Evolutionary conservation across 306 rosid genomes (phyloP).

Genomic region (Spatholobus suberectus): DNA sequence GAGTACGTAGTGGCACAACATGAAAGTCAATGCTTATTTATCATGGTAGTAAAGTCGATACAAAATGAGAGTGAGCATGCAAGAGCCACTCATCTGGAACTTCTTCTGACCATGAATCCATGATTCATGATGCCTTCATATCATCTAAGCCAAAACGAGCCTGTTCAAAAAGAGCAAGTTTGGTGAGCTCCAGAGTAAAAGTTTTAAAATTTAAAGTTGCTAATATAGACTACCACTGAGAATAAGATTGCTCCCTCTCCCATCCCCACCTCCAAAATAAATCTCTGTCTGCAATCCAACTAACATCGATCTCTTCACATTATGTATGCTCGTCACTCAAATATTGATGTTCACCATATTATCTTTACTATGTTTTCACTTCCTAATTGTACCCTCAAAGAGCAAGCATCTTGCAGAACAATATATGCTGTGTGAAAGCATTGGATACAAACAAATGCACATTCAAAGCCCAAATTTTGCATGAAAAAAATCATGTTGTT

Average conservation of each 20-base stretch:
- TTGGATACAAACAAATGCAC: neutral
- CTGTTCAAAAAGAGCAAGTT: constrained; percentile 53
- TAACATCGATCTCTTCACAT: no score
- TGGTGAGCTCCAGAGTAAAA: neutral
- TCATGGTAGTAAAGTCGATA: neutral
- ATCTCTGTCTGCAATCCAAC: no score
- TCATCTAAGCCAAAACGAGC: constrained; percentile 90
- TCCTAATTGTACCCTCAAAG: neutral
- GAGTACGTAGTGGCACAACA: constrained; percentile 10
- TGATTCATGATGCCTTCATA: constrained; percentile 66
- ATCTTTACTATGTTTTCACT: no score
- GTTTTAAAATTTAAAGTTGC: neutral
- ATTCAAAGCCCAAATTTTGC: neutral
- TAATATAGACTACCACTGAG: neutral
- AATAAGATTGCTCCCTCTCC: no score
- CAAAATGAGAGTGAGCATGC: neutral
- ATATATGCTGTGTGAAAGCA: neutral
- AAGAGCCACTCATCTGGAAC: constrained; percentile 18
- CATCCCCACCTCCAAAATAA: no score
- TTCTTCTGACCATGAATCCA: constrained; percentile 24
- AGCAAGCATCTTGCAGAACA: neutral
- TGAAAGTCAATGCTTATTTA: constrained; percentile 20
- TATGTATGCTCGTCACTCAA: no score
- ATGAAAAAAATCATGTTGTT: neutral
- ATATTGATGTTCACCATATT: no score